Base-by-base conservation (phyloP, 495 filamentous ascomycete species). In the Penicillium cataractarum region DNA sequence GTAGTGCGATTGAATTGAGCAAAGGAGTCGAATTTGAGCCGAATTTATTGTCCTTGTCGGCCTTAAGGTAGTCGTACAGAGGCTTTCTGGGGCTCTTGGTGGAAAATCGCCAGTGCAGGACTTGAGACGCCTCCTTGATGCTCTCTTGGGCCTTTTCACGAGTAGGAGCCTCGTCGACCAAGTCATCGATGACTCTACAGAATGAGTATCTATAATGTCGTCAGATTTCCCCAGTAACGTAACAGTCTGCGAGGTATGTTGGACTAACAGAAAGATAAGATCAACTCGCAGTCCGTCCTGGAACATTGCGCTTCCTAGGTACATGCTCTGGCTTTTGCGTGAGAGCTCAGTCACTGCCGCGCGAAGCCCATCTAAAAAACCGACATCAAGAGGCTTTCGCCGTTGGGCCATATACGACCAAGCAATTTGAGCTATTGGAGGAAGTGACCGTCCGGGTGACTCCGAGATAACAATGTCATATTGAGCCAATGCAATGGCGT, bases 151-250 rank as follows among this genome's bases (percentile, higher is more conserved):
- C 60, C 8, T 46, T 57, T 2, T 62, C 65, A 2, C 69, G 56
- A 6, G 77, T 74, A 6, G 55, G 62, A 13, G 86, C 81, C 57
- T 87, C 78, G 62, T 91, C 89, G 15, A 91, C 78, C 4, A 91
- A 72, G 57, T 90, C 87, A 70, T 90, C 89, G 15, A 87, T 86
- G 1, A 90, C 82, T 17, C 89, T 83, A 63, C 87, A 91, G 65
- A 90, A 90, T 0, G 88, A 87, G 71, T 90, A 91, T 26, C 83
- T 84, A 26, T 15, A 21, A 64, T 1, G 1, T 8, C 24, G 15
- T 40, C 13, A 42, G 39, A 19, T 19, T 42, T 7, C 5, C 17
- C 2, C 13, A 7, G 8, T 0, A 42, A 19, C 8, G 3, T 42
- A 7, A n/a, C 5, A 42, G 9, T 35, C 29, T 4, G 8, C 6